Evolutionary conservation across 2,329 filamentous ascomycete species (phyloP), one percentile per base, ranked within the genome.

Genomic region (Zalaria sp.): DNA sequence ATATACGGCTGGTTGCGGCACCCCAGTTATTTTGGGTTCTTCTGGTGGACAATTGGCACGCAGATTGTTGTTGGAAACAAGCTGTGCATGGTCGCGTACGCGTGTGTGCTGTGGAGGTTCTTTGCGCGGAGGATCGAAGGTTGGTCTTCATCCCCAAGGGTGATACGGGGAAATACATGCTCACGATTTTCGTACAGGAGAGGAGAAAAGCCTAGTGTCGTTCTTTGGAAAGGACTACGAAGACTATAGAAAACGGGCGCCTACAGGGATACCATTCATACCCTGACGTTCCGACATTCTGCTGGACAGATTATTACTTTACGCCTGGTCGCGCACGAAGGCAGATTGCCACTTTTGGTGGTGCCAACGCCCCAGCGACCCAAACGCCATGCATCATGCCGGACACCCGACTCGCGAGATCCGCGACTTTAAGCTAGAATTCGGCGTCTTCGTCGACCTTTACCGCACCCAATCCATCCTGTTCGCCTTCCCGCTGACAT

Each of bases 21-120:
- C 61, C 91, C 91, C 8, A 83, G 82, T 45, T 98, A 98, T 63
- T 95, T 96, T 66, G 91, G 89, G 3, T 98, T 95, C 67, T 98
- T 94, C 63, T 96, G 87, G 79, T 98, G 89, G 89, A 86, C 84
- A 0, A 56, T 96, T n/a, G 91, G 91, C 4, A 94, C 88, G 8
- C 91, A 98, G 68, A 57, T 96, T 35, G 77, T 93, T 42, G 69
- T 95, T 48, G 89, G 89, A 11, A 98, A 98, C 62, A 63, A 73
- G 5, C 49, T 93, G 2, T 93, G 86, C 58, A 77, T 93, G 43
- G 50, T 79, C 5, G 82, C 64, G 2, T 96, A 93, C 65, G 63
- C 75, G 0, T 59, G 72, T 5, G 81, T 93, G 10, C 61, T 98
- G 50, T 95, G 85, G 85, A 71, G 66, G 46, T 98, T 98, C 60